Evolutionary conservation across 441 rosid genomes (phyloP).

Genomic region (Pelargonium fulgidum): DNA sequence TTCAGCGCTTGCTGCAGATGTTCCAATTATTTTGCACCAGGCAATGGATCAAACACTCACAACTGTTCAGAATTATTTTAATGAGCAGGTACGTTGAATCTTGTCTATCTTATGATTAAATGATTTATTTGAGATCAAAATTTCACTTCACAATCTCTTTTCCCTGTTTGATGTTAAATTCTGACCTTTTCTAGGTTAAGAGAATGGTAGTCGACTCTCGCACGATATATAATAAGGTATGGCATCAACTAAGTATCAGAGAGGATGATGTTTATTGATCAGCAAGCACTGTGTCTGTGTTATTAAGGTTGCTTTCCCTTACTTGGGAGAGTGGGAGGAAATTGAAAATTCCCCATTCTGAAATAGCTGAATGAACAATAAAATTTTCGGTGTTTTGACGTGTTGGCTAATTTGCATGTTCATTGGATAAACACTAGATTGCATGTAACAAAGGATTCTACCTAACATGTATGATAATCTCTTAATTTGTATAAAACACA

Average conservation of each 20-base stretch:
- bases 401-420: not conserved
- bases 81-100: conserved; percentile 44
- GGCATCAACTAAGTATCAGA: conserved; percentile 5
- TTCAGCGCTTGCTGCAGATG: conserved; percentile 92
- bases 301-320: not conserved
- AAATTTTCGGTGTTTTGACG: not conserved
- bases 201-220: conserved; percentile 91
- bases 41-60: conserved; percentile 97
- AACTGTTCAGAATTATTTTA: conserved; percentile 90
- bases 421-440: not conserved
- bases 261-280: conserved; percentile 10
- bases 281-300: not conserved
- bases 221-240: conserved; percentile 77
- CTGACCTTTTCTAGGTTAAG: conserved; percentile 47
- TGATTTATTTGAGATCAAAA: conserved; percentile 12
- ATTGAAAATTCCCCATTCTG: not conserved
- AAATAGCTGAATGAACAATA: not conserved
- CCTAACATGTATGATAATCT: not conserved
- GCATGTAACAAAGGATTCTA: not conserved
- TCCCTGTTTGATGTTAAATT: conserved; percentile 17
- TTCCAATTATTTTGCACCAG: conserved; percentile 57
- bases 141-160: conserved; percentile 11
- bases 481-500: not conserved
- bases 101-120: conserved; percentile 8
- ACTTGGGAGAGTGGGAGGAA: no score